These are phyloP conservation scores for Trichoderma koningii DNA, from an alignment of 2,329 filamentous ascomycete genomes.

Conservation along the genomic window DNA sequence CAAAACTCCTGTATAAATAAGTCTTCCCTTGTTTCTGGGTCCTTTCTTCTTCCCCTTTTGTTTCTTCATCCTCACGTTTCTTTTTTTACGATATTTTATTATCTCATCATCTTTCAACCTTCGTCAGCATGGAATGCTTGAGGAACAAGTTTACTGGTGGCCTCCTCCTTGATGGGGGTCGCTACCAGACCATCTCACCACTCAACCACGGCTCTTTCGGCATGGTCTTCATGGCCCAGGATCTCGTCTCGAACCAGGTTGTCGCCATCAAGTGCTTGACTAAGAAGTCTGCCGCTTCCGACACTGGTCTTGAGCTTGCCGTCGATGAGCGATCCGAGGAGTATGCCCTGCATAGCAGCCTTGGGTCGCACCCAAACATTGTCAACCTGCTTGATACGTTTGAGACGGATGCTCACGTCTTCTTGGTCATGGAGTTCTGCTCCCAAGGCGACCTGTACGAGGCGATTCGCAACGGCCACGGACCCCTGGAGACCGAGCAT, in stretches of 20 bases:
- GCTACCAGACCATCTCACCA: slow-evolving; percentile 87
- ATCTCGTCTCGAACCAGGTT: slow-evolving; percentile 71
- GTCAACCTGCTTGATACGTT: slow-evolving; percentile 91
- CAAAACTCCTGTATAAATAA: slow-evolving; percentile 38
- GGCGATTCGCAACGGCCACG: slow-evolving; percentile 85
- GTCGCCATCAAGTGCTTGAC: slow-evolving; percentile 97
- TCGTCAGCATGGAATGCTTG: slow-evolving; percentile 73
- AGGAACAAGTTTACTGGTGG: slow-evolving; percentile 77
- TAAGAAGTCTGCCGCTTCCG: slow-evolving; percentile 69
- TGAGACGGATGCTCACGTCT: slow-evolving; percentile 86
- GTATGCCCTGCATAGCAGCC: slow-evolving; percentile 73
- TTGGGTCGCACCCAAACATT: slow-evolving; percentile 83
- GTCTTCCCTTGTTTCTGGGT: slow-evolving; percentile 16
- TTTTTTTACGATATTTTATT: slow-evolving; percentile 28
- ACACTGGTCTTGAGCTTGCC: slow-evolving; percentile 64
- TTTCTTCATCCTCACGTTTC: slow-evolving; percentile 27
- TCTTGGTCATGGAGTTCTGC: slow-evolving; percentile 94
- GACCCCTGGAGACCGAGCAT: slow-evolving; percentile 91
- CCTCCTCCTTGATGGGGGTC: slow-evolving; percentile 74
- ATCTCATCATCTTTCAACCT: slow-evolving; percentile 25
- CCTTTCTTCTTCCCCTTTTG: slow-evolving; percentile 1
- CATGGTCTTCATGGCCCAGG: slow-evolving; percentile 93
- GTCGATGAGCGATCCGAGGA: slow-evolving; percentile 84
- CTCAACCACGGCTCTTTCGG: slow-evolving; percentile 99
- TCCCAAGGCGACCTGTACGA: slow-evolving; percentile 95